phyloP scores from a whole-genome alignment of 129 eudicot genomes.

The Escallonia rubra region DNA sequence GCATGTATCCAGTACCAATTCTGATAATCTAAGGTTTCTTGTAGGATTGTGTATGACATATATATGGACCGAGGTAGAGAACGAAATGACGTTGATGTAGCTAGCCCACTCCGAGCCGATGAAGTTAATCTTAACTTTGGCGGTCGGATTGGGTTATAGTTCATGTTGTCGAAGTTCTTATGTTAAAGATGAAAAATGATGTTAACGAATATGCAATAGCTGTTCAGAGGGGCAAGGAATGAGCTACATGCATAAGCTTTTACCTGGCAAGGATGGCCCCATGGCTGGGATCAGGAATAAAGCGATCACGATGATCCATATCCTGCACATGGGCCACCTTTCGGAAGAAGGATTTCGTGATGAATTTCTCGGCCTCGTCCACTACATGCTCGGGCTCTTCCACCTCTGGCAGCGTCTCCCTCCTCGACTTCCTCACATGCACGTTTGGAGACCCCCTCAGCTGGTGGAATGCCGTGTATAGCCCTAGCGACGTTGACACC shows the following conservation, averaged over 20 bases:
- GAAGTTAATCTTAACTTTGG: not conserved
- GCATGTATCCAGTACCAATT: too few species aligned
- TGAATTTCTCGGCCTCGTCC: constrained; percentile 44
- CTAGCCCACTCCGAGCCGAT: too few species aligned
- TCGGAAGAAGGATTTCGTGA: constrained; percentile 69
- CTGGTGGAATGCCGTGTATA: constrained; percentile 49
- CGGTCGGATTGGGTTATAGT: too few species aligned
- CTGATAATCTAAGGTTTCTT: too few species aligned
- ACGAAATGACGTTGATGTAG: not conserved
- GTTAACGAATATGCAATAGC: too few species aligned
- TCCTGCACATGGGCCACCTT: constrained; percentile 78
- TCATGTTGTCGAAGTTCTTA: too few species aligned
- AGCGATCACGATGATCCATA: constrained; percentile 15
- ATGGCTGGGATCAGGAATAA: constrained; percentile 47
- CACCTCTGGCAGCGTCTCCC: constrained; percentile 76
- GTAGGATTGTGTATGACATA: too few species aligned
- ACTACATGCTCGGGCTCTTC: constrained; percentile 70
- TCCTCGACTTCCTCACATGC: constrained; percentile 57
- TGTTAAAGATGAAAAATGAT: too few species aligned
- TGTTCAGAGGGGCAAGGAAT: too few species aligned
- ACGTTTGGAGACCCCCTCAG: constrained; percentile 51
- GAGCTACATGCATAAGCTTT: not conserved
- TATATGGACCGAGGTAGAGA: not conserved
- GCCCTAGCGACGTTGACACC: constrained; percentile 39
- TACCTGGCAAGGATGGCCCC: constrained; percentile 47